phyloP scores from a whole-genome alignment of 768 basidiomycete species.

The Leccinum truebloodii region DNA sequence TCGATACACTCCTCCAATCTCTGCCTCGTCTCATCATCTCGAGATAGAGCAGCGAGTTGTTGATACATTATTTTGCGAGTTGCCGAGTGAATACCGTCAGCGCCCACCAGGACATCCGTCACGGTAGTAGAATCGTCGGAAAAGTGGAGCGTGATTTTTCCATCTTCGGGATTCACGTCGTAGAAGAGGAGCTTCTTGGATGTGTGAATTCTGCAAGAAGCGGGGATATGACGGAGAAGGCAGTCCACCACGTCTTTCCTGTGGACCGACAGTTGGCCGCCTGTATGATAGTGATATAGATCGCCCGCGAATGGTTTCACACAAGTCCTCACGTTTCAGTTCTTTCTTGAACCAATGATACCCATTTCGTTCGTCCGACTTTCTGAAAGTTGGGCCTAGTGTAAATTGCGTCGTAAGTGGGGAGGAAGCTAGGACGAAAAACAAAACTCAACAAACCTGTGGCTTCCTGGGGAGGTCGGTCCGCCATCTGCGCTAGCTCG shows the following conservation, averaged over 20 bases:
- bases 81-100: slow-evolving; percentile 45
- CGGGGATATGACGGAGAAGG: slow-evolving; percentile 31
- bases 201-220: slow-evolving; percentile 33
- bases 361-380: slow-evolving; percentile 36
- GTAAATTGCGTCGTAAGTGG: neutral
- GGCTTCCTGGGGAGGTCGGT: slow-evolving; percentile 19
- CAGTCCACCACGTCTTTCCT: slow-evolving; percentile 39
- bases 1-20: slow-evolving; percentile 27
- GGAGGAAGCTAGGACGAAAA: neutral
- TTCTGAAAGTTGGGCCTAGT: slow-evolving; percentile 32
- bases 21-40: slow-evolving; percentile 9
- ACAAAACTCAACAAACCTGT: slow-evolving; percentile 9
- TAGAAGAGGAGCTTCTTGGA: slow-evolving; percentile 39
- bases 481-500: slow-evolving; percentile 26
- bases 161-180: slow-evolving; percentile 17
- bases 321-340: slow-evolving; percentile 24
- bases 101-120: slow-evolving; percentile 44
- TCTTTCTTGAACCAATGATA: slow-evolving; percentile 28
- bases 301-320: neutral
- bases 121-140: slow-evolving; percentile 35
- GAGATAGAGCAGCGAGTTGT: slow-evolving; percentile 10
- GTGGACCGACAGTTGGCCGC: slow-evolving; percentile 35
- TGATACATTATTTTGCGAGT: slow-evolving; percentile 31
- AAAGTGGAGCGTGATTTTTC: slow-evolving; percentile 36
- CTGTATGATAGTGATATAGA: slow-evolving; percentile 17